Percentiles rank a stretch among this genome's conserved stretches.
phyloP scores from a whole-genome alignment of 352 stramenopile species.

The Pythium apleroticum region DNA sequence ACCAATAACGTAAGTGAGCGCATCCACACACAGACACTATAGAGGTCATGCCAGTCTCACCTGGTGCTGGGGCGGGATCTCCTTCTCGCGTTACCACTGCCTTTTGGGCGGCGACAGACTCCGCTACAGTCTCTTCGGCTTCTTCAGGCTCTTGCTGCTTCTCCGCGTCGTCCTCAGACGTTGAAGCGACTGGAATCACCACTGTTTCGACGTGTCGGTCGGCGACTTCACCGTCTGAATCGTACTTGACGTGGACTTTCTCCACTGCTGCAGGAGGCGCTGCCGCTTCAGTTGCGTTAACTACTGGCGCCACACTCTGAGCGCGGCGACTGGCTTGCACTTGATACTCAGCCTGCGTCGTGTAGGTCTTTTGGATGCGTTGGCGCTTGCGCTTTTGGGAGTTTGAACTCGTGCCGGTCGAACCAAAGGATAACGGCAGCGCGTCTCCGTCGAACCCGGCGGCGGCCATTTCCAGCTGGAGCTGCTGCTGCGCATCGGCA shows the following conservation, averaged over 20 bases:
- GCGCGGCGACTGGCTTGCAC: background rate
- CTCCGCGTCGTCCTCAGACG: slow-evolving; percentile 8
- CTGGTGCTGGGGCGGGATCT: background rate
- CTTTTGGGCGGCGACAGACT: background rate
- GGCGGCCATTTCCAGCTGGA: slow-evolving; percentile 59
- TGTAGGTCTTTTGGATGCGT: background rate
- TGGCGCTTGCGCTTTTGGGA: slow-evolving; percentile 21
- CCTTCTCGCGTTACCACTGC: background rate
- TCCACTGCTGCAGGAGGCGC: slow-evolving; percentile 19
- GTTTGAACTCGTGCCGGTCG: slow-evolving; percentile 5
- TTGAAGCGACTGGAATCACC: slow-evolving; percentile 23
- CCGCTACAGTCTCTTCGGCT: background rate
- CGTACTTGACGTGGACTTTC: slow-evolving; percentile 64
- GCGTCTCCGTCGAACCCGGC: slow-evolving; percentile 45
- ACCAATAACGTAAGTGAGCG: background rate
- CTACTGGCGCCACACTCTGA: background rate
- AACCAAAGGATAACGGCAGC: slow-evolving; percentile 64
- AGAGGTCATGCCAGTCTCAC: background rate
- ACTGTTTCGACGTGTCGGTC: slow-evolving; percentile 47
- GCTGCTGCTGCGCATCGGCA: slow-evolving; percentile 47
- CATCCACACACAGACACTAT: background rate
- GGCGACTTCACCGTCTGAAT: slow-evolving; percentile 61
- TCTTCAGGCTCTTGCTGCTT: background rate
- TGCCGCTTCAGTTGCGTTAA: background rate
- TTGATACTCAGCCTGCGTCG: background rate